Percentiles rank a stretch among this genome's conserved stretches.
phyloP scores from a whole-genome alignment of 2,329 filamentous ascomycete species.

The Diaporthe citriasiana region DNA sequence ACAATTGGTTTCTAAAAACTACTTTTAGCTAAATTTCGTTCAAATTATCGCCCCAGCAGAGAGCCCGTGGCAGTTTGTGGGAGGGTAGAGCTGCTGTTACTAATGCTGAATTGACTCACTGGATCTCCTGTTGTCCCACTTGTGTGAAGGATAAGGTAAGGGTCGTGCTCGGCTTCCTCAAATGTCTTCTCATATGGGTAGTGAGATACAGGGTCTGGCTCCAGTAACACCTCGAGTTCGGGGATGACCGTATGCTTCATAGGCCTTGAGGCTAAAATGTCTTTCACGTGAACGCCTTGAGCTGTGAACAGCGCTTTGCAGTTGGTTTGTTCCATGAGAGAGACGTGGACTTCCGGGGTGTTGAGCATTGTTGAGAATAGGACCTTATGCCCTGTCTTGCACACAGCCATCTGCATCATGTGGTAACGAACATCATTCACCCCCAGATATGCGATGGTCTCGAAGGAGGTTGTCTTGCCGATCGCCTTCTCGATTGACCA shows the following conservation, averaged over 20 bases:
- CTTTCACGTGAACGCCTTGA: constrained; percentile 41
- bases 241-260: constrained; percentile 43
- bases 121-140: constrained; percentile 45
- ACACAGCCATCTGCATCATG: constrained; percentile 46
- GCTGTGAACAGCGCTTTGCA: constrained; percentile 44
- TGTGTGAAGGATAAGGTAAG: constrained; percentile 45
- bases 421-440: constrained; percentile 45
- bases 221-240: constrained; percentile 42
- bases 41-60: neutral
- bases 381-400: constrained; percentile 46
- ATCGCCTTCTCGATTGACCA: constrained; percentile 44
- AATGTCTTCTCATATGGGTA: constrained; percentile 46
- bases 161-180: constrained; percentile 42
- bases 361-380: constrained; percentile 46
- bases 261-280: constrained; percentile 42
- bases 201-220: constrained; percentile 33
- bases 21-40: neutral
- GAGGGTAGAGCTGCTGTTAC: neutral
- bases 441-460: constrained; percentile 45
- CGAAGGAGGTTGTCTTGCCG: constrained; percentile 43
- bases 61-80: neutral
- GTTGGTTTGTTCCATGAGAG: constrained; percentile 44
- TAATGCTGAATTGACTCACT: constrained; percentile 35
- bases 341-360: constrained; percentile 43
- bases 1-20: constrained; percentile 40